A percentile compares a stretch with the other conserved stretches of the same genome.
These are phyloP conservation scores for Talaromyces sp. DNA, from an alignment of 2,329 filamentous ascomycete genomes.

Conservation along the genomic window DNA sequence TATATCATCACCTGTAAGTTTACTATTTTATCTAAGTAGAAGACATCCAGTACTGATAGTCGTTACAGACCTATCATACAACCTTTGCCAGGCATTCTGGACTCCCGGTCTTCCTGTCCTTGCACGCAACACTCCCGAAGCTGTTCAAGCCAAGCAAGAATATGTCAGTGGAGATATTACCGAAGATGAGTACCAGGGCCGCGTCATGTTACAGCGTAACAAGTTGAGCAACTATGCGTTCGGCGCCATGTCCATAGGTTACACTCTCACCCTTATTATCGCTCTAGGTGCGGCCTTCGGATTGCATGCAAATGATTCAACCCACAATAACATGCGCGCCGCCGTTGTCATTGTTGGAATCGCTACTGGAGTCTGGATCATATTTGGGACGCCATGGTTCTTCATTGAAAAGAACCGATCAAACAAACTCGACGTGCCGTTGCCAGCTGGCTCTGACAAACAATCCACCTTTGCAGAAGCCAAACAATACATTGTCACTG, in stretches of 20 bases:
- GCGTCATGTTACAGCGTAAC: slow-evolving; percentile 12
- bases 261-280: slow-evolving; percentile 10
- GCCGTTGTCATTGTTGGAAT: slow-evolving; percentile 8
- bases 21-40: not conserved
- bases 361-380: slow-evolving; percentile 5
- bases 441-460: not conserved
- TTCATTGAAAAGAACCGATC: slow-evolving; percentile 7
- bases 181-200: slow-evolving; percentile 3
- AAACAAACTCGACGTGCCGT: not conserved
- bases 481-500: not conserved
- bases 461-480: not conserved
- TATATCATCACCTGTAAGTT: not conserved
- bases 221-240: slow-evolving; percentile 1
- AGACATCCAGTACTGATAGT: not conserved
- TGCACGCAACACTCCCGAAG: not conserved
- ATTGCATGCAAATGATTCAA: slow-evolving; percentile 1
- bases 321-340: not conserved
- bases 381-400: slow-evolving; percentile 6
- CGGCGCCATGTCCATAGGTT: not conserved
- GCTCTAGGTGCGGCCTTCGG: not conserved
- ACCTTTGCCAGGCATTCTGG: slow-evolving; percentile 11
- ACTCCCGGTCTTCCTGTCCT: slow-evolving; percentile 9
- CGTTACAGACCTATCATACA: not conserved
- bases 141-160: not conserved
- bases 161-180: not conserved